Conservation (phyloP, 768 basidiomycete genomes). For the Suillus subalutaceus region DNA sequence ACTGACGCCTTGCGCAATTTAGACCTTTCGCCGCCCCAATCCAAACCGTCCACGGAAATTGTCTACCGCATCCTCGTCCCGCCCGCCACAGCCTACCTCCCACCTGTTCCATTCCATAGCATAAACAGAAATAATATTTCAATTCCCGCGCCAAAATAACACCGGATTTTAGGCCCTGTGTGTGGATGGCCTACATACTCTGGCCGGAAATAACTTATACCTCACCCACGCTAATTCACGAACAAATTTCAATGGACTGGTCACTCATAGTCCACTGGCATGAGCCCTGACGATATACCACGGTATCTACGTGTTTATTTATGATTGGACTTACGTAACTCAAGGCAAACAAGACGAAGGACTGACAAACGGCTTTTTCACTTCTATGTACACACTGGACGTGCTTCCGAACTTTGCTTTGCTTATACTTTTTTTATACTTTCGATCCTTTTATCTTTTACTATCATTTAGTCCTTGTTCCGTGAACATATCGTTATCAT, state of each 20-base stretch:
- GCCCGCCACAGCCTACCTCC: constrained; percentile 36
- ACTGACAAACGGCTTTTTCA: constrained; percentile 30
- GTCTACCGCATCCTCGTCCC: constrained; percentile 24
- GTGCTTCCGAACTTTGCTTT: constrained; percentile 11
- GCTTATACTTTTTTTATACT: constrained; percentile 8
- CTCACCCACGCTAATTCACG: constrained; percentile 33
- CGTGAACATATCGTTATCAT: constrained; percentile 12
- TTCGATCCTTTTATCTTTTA: constrained; percentile 21
- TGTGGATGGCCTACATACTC: constrained; percentile 10
- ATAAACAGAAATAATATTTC: constrained; percentile 25
- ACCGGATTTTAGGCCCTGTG: constrained; percentile 1
- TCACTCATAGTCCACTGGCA: constrained; percentile 18
- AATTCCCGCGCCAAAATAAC: constrained; percentile 19
- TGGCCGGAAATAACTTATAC: constrained; percentile 31
- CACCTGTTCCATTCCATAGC: constrained; percentile 38
- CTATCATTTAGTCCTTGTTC: constrained; percentile 30
- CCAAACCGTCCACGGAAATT: constrained; percentile 28
- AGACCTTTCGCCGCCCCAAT: constrained; percentile 39
- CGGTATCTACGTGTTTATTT: constrained; percentile 25
- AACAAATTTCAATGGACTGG: constrained; percentile 20
- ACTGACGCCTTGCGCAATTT: constrained; percentile 6
- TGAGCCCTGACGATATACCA: constrained; percentile 30
- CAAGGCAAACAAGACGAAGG: constrained; percentile 13
- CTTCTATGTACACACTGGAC: constrained; percentile 28
- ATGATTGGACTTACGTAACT: constrained; percentile 22